A percentile compares a stretch with the other conserved stretches of the same genome.
phyloP scores from a whole-genome alignment of 805 yeast genomes.

The Kluyveromyces lactis region DNA sequence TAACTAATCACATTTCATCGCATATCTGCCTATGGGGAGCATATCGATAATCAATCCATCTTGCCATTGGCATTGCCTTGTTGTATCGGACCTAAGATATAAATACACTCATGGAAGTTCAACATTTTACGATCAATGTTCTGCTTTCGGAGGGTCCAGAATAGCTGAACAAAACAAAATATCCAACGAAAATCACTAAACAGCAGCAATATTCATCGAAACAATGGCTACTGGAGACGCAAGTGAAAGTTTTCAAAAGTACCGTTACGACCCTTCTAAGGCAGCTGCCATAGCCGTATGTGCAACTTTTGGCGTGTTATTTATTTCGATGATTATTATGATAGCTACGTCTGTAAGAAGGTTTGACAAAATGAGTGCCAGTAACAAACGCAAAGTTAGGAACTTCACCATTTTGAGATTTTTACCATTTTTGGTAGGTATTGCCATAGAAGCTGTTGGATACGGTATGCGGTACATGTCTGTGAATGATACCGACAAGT shows the following conservation, averaged over 20 bases:
- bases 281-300: background rate
- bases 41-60: no score
- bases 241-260: background rate
- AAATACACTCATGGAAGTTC: no score
- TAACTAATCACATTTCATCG: no score
- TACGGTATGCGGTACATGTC: constrained; percentile 16
- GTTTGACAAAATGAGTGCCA: background rate
- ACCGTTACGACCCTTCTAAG: background rate
- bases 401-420: background rate
- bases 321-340: background rate
- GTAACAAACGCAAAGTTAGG: background rate
- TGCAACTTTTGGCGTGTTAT: background rate
- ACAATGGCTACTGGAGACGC: background rate
- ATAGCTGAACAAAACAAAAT: no score
- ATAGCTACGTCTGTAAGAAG: background rate
- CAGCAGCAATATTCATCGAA: background rate
- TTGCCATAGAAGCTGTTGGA: constrained; percentile 16
- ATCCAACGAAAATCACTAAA: no score
- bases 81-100: no score
- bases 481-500: constrained; percentile 1
- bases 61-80: no score
- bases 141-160: no score
- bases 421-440: constrained; percentile 15
- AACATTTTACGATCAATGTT: no score
- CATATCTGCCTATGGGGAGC: no score